Evolutionary conservation across 2,329 filamentous ascomycete genomes (phyloP), one percentile per base, ranked within the genome.

Genomic region (Apiospora koreana): DNA sequence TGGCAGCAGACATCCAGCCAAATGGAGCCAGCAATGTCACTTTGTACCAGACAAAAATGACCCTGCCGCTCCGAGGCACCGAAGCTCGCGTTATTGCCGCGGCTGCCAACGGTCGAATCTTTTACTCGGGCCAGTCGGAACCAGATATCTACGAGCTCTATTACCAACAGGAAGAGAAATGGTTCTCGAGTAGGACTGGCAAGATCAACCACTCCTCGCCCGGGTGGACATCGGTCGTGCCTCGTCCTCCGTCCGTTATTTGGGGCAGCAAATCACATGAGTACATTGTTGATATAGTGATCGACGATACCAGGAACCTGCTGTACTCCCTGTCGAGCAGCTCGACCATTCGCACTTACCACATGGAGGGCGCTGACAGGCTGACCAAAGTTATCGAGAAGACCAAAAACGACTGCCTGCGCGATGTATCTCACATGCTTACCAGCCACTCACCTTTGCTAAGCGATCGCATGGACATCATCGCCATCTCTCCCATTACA

Each of bases 101-200:
- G 21, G 96, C 95, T 2, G 90, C 91, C 25, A 92, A 90, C 28
- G 97, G 97, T 10, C 93, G 96, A 72, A 96, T 99, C 74, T 99
- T 99, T 85, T 97, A 98, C 77, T 91, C 93, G 54, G 94, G 94
- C 46, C 88, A 87, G 67, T 88, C 86, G 67, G 93, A 95, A 74
- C 94, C 94, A 73, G 95, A 98, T 76, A 90, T 99, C 65, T 94
- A 96, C 80, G 96, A 99, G 81, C 88, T 99, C 69, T 95, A 93
- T 75, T 99, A 99, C 79, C 95, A 98, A 81, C 94, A 97, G 77
- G 94, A 98, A 80, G 96, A 99, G 82, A 92, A 93, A 76, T 99
- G 96, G 96, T 99, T 99, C 79, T 92, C 93, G 68, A 94, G 91
- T 80, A 89, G 93, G 74, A 97, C 94, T 79, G 91, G 92, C 71